A percentile compares a stretch with the other conserved stretches of the same genome.
These are phyloP conservation scores for Hypericum perforatum DNA, from an alignment of 345 rosid genomes.

Conservation along the genomic window DNA sequence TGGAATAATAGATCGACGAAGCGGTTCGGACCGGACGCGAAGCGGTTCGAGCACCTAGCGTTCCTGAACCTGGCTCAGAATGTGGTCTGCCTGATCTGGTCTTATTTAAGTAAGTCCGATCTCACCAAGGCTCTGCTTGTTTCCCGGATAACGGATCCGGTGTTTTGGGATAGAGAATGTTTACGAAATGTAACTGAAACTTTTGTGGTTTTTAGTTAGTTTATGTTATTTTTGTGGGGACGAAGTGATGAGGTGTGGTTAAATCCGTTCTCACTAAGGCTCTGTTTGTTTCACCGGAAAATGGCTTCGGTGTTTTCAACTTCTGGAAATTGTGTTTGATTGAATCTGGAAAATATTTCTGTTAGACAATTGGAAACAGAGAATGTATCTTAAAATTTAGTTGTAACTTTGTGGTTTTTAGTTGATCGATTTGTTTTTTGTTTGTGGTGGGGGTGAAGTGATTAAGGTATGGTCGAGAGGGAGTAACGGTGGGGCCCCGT, in stretches of 20 bases:
- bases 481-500: conserved; percentile 65
- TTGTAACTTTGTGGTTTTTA: not conserved
- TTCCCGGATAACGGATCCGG: too few relatives aligned
- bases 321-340: too few relatives aligned
- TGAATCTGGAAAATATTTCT: too few relatives aligned
- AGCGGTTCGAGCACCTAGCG: conserved; percentile 84
- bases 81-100: conserved; percentile 85
- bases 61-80: conserved; percentile 85
- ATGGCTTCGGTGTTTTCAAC: too few relatives aligned
- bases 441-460: conserved; percentile 30
- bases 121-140: not conserved
- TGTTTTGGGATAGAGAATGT: too few relatives aligned
- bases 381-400: too few relatives aligned
- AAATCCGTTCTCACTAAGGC: conserved; percentile 20
- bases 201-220: too few relatives aligned
- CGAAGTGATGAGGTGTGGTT: conserved; percentile 10
- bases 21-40: conserved; percentile 72
- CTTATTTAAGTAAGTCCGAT: conserved; percentile 65
- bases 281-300: too few relatives aligned
- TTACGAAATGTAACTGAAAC: too few relatives aligned
- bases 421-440: not conserved
- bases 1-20: conserved; percentile 58
- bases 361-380: too few relatives aligned
- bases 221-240: not conserved
- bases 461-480: conserved; percentile 75